phyloP scores from a whole-genome alignment of 805 yeast species.

The Ascoidea tarda region DNA sequence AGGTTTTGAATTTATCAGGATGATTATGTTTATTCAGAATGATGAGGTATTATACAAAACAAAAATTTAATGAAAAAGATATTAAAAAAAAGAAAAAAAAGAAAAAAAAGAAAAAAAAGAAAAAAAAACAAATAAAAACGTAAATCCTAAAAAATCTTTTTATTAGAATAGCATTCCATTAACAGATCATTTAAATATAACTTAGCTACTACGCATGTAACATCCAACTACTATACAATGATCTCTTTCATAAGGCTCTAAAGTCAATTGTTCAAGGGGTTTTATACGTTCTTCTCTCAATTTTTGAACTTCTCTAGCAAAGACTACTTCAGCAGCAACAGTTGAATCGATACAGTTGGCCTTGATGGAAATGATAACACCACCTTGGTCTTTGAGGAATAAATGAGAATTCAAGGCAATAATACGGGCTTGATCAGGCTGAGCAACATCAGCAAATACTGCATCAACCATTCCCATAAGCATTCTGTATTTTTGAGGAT shows the following conservation, averaged over 20 bases:
- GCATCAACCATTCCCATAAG: conserved; percentile 96
- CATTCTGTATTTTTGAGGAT: conserved; percentile 99
- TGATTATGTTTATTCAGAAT: too few species aligned
- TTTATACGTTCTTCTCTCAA: conserved; percentile 97
- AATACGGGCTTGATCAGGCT: conserved; percentile 99
- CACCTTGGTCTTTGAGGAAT: conserved; percentile 97
- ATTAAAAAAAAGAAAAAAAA: too few species aligned
- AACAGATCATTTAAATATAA: conserved; percentile 18
- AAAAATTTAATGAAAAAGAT: too few species aligned
- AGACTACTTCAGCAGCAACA: conserved; percentile 97
- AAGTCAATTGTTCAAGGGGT: conserved; percentile 95
- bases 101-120: too few species aligned
- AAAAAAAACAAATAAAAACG: neutral
- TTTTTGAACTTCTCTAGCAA: conserved; percentile 98
- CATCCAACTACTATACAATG: conserved; percentile 98
- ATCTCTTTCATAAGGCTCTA: conserved; percentile 99
- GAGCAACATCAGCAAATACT: conserved; percentile 99
- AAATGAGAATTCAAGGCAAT: conserved; percentile 96
- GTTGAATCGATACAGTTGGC: conserved; percentile 99
- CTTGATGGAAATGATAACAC: conserved; percentile 96
- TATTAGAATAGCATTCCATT: conserved; percentile 13
- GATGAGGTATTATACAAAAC: too few species aligned
- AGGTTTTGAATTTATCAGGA: too few species aligned
- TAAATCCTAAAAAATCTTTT: conserved; percentile 2
- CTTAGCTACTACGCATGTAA: conserved; percentile 75